These are phyloP conservation scores for Trichopus zeylanicus DNA, from an alignment of 116 monocot genomes.

Conservation along the genomic window DNA sequence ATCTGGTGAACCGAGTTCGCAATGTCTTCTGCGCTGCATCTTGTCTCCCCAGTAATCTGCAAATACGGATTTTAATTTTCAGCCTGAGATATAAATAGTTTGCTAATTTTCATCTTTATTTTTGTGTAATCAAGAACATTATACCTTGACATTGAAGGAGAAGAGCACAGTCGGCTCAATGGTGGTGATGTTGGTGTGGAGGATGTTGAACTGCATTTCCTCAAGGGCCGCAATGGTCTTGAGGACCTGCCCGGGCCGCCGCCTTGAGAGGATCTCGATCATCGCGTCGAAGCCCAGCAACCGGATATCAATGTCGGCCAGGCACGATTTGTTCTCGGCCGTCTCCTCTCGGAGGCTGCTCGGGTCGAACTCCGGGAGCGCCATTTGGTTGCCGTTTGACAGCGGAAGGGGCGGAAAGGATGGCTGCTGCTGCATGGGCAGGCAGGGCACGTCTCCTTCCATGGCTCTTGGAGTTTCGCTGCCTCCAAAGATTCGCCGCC, in stretches of 20 bases:
- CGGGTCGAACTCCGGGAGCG: conserved; percentile 12
- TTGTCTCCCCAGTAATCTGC: conserved; percentile 33
- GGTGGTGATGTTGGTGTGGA: conserved; percentile 82
- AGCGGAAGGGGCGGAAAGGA: too few relatives aligned
- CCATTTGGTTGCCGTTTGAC: conserved; percentile 12
- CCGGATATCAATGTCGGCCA: conserved; percentile 72
- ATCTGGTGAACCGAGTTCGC: conserved; percentile 52
- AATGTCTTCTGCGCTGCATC: conserved; percentile 51
- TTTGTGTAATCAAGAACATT: too few relatives aligned
- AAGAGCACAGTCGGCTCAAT: conserved; percentile 87
- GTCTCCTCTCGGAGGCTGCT: conserved; percentile 35
- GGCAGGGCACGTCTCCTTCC: conserved; percentile 5
- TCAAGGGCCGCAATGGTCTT: conserved; percentile 69
- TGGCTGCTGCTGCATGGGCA: too few relatives aligned
- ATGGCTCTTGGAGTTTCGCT: conserved; percentile 5
- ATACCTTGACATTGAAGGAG: conserved; percentile 93
- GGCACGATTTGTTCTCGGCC: conserved; percentile 63
- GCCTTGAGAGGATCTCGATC: conserved; percentile 70
- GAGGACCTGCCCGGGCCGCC: conserved; percentile 60
- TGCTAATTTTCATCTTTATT: too few relatives aligned
- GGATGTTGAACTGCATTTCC: conserved; percentile 63
- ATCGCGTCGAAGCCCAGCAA: conserved; percentile 51
- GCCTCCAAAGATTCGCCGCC: conserved; percentile 33
- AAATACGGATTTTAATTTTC: too few relatives aligned
- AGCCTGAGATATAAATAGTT: too few relatives aligned